These are phyloP conservation scores for Ogataea henricii DNA, from an alignment of 805 yeast genomes.

Conservation along the genomic window DNA sequence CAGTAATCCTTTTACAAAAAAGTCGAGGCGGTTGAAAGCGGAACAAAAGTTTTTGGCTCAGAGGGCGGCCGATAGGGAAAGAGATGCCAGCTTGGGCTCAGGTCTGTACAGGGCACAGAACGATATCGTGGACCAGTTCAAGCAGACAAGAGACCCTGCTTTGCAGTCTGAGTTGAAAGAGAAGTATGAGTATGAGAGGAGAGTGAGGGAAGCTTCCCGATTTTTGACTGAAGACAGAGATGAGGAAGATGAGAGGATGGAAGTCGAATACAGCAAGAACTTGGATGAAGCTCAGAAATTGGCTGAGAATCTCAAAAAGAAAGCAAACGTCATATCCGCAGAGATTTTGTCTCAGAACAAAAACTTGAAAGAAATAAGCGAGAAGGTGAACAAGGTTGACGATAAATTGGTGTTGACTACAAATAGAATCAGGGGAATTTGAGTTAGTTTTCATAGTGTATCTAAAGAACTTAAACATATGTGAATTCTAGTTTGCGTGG, in stretches of 20 bases:
- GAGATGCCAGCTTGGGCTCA: constrained; percentile 31
- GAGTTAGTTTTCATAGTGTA: background rate
- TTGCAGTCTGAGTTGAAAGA: constrained; percentile 33
- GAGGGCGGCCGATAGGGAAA: constrained; percentile 32
- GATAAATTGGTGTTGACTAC: constrained; percentile 55
- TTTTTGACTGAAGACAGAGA: constrained; percentile 83
- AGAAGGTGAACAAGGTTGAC: constrained; percentile 82
- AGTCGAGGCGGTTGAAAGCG: constrained; percentile 68
- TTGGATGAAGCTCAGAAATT: constrained; percentile 73
- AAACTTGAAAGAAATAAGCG: constrained; percentile 74
- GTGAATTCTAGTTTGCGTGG: too few species aligned
- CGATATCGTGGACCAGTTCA: constrained; percentile 48
- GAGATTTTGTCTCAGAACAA: constrained; percentile 80
- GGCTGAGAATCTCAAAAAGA: constrained; percentile 66
- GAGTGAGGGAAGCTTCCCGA: constrained; percentile 59
- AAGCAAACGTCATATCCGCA: constrained; percentile 71
- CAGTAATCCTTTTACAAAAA: constrained; percentile 85
- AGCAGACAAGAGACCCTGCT: constrained; percentile 29
- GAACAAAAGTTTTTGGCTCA: constrained; percentile 69
- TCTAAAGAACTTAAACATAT: background rate
- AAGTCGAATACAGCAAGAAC: constrained; percentile 81
- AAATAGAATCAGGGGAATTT: constrained; percentile 36
- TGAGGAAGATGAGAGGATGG: constrained; percentile 91
- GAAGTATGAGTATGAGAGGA: constrained; percentile 54
- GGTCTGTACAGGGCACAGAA: constrained; percentile 31